Base-by-base conservation (phyloP, 129 eudicot species). In the Ambrosia artemisiifolia region DNA sequence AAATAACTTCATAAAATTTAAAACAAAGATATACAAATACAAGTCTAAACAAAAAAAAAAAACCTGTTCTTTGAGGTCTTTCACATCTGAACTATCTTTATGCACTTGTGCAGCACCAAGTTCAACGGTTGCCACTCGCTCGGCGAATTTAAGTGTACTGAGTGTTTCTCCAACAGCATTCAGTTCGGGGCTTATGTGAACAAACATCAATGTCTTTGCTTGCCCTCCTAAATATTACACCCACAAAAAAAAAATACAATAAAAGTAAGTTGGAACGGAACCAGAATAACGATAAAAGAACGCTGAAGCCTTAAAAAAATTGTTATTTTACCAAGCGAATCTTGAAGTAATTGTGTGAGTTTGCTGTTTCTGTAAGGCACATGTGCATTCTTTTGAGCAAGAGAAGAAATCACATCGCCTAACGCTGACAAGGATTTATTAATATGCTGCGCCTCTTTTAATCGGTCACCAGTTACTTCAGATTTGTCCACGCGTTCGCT, bases 401-500 rank as follows among this genome's bases (percentile, higher is more conserved):
- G 99, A 20, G 99, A 90, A 64, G 97, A 72, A 56, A 95, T 95
- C 61, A 95, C 99, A 65, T 95, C 99, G 9, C 99, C 99, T 69
- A 95, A 80, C 14, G 99, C 99, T 48, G 99, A 95, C 19, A 95
- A 88, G 69, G 99, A 95, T 78, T 70, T 86, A 69, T 95, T 95
- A 33, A 95, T 95, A 60, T 95, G 99, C 13, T 95, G 99, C 55
- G 99, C 99, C 80, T 95, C 99, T 82, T 95, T 95, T 34, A 95
- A 81, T 74, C 99, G 83, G 61, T 95, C 99, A 62, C 99, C 99
- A 0, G 97, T 83, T 14, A 85, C 99, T 81, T 90, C 99, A 66
- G 99, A 95, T 83, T 95, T 95, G 71, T 95, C 96, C 6, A 95
- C 99, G 74, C 99, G 83, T 81, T 95, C 99, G 49, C 99, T 95